Percentiles rank a stretch among this genome's conserved stretches.
phyloP scores from a whole-genome alignment of 202 grass and related monocot species.

The Elaeis oleifera region DNA sequence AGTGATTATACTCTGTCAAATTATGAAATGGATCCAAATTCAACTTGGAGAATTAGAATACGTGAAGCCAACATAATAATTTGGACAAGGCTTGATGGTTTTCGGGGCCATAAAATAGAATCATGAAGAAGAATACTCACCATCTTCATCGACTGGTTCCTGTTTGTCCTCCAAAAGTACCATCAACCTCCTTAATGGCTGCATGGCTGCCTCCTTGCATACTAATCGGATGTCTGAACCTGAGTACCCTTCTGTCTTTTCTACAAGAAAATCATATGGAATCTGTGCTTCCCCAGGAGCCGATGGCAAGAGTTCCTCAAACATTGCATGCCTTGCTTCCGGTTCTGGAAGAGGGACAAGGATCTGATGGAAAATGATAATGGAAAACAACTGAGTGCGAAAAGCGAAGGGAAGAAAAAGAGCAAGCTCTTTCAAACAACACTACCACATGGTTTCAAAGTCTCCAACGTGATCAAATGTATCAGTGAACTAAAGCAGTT shows the following conservation, averaged over 20 bases:
- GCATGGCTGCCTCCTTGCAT: conserved; percentile 97
- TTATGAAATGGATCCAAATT: neutral
- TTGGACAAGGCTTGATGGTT: too few species aligned
- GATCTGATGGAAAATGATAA: conserved; percentile 59
- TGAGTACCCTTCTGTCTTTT: conserved; percentile 81
- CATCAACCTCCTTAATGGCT: conserved; percentile 84
- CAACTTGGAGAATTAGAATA: conserved; percentile 2
- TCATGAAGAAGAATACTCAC: conserved; percentile 40
- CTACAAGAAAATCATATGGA: conserved; percentile 58
- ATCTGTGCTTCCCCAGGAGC: conserved; percentile 37
- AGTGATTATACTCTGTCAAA: too few species aligned
- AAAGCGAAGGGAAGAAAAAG: too few species aligned
- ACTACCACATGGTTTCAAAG: too few species aligned
- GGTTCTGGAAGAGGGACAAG: conserved; percentile 84
- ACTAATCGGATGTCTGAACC: conserved; percentile 91
- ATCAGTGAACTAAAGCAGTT: too few species aligned
- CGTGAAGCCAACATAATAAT: neutral
- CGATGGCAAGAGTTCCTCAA: conserved; percentile 68
- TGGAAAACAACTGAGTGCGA: neutral
- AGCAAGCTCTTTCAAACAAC: too few species aligned
- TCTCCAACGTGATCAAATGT: too few species aligned
- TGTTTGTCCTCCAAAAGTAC: conserved; percentile 42
- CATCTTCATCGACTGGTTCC: conserved; percentile 53
- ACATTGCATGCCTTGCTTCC: conserved; percentile 82
- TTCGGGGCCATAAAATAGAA: neutral